These are phyloP conservation scores for Vaccinium vitisidaea DNA, from an alignment of 148 eudicot species.

Conservation along the genomic window DNA sequence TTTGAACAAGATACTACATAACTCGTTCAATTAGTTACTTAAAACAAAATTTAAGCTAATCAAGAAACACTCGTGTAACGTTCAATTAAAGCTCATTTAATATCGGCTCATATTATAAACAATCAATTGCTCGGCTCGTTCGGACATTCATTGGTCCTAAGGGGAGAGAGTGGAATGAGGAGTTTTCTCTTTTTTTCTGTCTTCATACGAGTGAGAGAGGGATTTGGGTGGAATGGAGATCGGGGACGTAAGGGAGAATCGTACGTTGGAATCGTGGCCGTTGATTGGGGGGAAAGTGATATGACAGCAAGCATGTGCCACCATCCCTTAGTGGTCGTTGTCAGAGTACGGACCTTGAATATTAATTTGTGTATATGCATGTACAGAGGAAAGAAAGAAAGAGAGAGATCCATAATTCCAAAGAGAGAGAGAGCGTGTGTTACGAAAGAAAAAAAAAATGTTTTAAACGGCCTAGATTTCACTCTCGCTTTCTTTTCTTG, in stretches of 20 bases:
- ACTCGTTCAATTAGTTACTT: too few relatives aligned
- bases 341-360: constrained; percentile 78
- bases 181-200: neutral
- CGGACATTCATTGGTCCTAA: too few relatives aligned
- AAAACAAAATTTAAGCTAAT: too few relatives aligned
- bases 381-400: neutral
- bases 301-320: constrained; percentile 98
- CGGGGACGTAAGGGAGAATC: constrained; percentile 42
- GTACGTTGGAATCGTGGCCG: constrained; percentile 62
- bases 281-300: constrained; percentile 35
- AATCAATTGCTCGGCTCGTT: too few relatives aligned
- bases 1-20: too few relatives aligned
- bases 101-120: too few relatives aligned
- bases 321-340: constrained; percentile 98
- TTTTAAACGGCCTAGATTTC: too few relatives aligned
- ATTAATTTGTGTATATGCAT: neutral
- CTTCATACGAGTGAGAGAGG: constrained; percentile 22
- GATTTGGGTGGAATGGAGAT: constrained; percentile 30
- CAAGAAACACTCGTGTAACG: too few relatives aligned
- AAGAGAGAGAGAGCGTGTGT: neutral
- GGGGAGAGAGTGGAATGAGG: too few relatives aligned
- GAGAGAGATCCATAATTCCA: neutral
- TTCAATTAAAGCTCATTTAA: too few relatives aligned
- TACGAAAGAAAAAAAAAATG: too few relatives aligned
- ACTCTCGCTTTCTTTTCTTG: too few relatives aligned